These are phyloP conservation scores for Corymbia citriodora DNA, from an alignment of 441 rosid genomes.

Conservation along the genomic window DNA sequence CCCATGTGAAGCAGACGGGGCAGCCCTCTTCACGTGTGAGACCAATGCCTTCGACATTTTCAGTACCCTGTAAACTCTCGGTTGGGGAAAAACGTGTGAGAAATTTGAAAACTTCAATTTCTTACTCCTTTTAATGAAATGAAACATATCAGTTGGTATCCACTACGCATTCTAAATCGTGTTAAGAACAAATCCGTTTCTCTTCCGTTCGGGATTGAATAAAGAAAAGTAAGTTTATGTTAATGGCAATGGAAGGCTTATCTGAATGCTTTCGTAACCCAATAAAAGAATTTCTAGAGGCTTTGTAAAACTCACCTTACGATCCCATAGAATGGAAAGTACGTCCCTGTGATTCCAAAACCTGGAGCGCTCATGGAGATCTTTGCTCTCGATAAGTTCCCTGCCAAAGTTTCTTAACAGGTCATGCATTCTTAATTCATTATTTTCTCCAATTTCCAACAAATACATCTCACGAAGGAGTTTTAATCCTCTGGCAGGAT, in stretches of 20 bases:
- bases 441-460: too few relatives aligned
- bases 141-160: not conserved
- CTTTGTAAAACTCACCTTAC: too few relatives aligned
- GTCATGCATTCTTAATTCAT: too few relatives aligned
- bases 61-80: not conserved
- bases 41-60: not conserved
- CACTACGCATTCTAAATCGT: accelerated
- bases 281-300: not conserved
- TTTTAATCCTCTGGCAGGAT: too few relatives aligned
- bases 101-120: not conserved
- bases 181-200: not conserved
- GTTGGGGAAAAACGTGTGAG: not conserved
- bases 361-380: too few relatives aligned
- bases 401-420: too few relatives aligned
- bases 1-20: not conserved
- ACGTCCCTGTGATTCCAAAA: too few relatives aligned
- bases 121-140: not conserved
- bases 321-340: too few relatives aligned
- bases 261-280: not conserved
- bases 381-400: too few relatives aligned
- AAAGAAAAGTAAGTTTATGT: not conserved
- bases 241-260: not conserved
- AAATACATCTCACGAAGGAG: too few relatives aligned
- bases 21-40: not conserved
- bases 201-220: not conserved